phyloP scores from a whole-genome alignment of 345 rosid genomes.

The Dovyalis caffra region DNA sequence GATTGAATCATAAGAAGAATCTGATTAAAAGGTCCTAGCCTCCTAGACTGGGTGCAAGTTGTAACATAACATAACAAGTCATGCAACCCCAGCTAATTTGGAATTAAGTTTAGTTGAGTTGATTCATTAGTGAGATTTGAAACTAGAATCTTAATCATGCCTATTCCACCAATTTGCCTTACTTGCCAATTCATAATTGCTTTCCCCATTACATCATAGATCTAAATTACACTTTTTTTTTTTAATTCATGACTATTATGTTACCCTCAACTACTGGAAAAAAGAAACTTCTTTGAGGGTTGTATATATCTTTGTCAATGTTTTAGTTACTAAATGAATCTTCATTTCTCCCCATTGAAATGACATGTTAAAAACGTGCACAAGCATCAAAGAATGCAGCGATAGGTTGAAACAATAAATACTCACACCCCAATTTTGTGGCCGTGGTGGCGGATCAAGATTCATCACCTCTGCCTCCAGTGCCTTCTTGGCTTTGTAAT shows the following conservation, averaged over 20 bases:
- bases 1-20: neutral
- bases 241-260: neutral
- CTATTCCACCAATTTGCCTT: too few species aligned
- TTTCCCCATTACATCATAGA: too few species aligned
- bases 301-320: neutral
- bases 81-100: neutral
- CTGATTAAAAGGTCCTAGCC: neutral
- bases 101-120: neutral
- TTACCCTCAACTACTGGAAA: neutral
- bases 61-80: too few species aligned
- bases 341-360: neutral
- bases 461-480: conserved; percentile 75
- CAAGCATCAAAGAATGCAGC: neutral
- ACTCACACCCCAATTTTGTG: conserved; percentile 90
- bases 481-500: conserved; percentile 80
- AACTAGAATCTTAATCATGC: too few species aligned
- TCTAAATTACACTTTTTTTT: too few species aligned
- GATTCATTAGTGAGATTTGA: neutral
- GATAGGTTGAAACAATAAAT: conserved; percentile 14
- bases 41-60: too few species aligned
- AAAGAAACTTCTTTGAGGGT: neutral
- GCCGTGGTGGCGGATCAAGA: conserved; percentile 76
- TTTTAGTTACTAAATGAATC: neutral
- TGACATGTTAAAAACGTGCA: neutral
- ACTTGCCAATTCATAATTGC: too few species aligned